phyloP scores from a whole-genome alignment of 1,284 basidiomycete species.

The Rhodotorula sp. region DNA sequence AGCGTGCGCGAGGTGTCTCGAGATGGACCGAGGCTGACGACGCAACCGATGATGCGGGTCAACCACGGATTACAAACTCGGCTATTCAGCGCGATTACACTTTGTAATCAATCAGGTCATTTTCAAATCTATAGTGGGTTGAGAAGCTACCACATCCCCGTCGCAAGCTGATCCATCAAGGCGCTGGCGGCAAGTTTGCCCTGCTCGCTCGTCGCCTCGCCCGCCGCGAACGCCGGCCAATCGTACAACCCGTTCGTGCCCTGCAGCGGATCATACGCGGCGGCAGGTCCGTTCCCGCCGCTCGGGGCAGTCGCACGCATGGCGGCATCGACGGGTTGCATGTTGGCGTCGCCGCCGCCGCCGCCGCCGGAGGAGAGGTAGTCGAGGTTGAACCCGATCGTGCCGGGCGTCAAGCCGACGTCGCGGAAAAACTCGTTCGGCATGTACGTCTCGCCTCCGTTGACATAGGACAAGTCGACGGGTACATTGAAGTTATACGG shows the following conservation, averaged over 20 bases:
- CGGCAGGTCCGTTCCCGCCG: neutral
- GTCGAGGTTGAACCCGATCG: slow-evolving; percentile 3
- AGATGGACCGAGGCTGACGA: neutral
- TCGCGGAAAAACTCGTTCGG: slow-evolving; percentile 23
- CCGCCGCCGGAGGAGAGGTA: neutral
- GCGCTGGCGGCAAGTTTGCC: slow-evolving; percentile 23
- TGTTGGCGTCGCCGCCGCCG: neutral
- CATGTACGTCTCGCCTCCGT: neutral
- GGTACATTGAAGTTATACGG: slow-evolving; percentile 1
- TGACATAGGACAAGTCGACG: neutral
- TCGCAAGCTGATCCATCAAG: slow-evolving; percentile 28
- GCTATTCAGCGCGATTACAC: neutral
- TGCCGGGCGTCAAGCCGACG: slow-evolving; percentile 6
- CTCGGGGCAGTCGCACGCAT: neutral
- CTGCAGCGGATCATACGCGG: slow-evolving; percentile 3
- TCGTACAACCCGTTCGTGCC: neutral
- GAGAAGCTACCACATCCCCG: slow-evolving; percentile 14
- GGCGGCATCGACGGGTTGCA: too few relatives aligned
- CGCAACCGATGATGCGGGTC: neutral
- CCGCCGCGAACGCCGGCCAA: neutral
- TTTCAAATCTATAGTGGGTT: neutral
- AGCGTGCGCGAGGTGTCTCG: neutral
- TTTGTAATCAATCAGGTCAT: neutral
- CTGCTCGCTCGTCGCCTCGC: neutral
- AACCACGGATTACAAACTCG: too few relatives aligned